phyloP scores from a whole-genome alignment of 108 stramenopile genomes.

The Cyclotella atomus region DNA sequence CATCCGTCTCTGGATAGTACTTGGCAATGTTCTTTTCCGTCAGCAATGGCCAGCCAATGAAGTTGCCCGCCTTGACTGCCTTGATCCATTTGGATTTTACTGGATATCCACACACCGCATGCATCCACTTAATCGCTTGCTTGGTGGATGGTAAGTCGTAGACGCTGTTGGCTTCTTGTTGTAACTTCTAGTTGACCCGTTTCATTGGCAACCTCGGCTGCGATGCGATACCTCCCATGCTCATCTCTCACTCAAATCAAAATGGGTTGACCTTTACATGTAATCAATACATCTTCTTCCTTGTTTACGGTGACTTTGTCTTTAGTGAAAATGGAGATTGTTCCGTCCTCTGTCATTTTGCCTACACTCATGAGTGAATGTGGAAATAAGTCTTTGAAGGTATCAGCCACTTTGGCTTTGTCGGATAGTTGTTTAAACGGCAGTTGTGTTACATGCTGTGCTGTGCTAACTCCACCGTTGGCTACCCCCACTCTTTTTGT shows the following conservation, averaged over 20 bases:
- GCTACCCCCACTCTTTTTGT: conserved; percentile 10
- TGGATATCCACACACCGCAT: background rate
- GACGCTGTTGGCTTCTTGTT: conserved; percentile 6
- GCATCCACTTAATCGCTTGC: background rate
- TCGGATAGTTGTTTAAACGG: background rate
- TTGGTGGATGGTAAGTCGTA: background rate
- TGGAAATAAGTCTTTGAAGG: conserved; percentile 1
- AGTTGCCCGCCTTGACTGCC: background rate
- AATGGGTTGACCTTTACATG: background rate
- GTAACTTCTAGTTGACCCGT: background rate
- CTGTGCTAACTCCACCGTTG: background rate
- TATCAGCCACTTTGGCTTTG: background rate
- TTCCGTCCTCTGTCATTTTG: background rate
- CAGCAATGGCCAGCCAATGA: conserved; percentile 2
- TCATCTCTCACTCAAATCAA: conserved; percentile 2
- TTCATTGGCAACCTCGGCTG: background rate
- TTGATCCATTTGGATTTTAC: conserved; percentile 2
- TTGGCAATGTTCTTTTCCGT: conserved; percentile 2
- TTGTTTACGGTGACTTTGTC: background rate
- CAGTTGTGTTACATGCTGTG: background rate
- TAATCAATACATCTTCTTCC: conserved; percentile 14
- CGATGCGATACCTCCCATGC: conserved; percentile 6
- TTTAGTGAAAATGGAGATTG: conserved; percentile 12
- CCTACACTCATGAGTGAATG: conserved; percentile 4
- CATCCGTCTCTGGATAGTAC: background rate